phyloP scores from a whole-genome alignment of 345 rosid genomes.

The Acer saccharum region DNA sequence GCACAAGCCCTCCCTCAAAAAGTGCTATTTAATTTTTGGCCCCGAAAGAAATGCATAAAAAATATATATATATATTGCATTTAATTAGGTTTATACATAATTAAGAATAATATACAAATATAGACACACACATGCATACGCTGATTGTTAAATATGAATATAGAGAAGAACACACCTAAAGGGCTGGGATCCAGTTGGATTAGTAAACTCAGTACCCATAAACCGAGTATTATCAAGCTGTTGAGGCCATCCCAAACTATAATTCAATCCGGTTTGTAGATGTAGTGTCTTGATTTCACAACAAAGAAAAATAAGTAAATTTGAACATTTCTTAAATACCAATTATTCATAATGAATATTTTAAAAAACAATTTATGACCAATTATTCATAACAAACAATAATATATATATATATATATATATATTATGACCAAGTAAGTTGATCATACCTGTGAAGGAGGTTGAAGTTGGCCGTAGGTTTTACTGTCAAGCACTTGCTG shows the following conservation, averaged over 20 bases:
- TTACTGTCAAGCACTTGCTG: conserved; percentile 9
- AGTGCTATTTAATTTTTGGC: no score
- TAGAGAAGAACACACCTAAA: conserved; percentile 8
- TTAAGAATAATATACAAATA: not conserved
- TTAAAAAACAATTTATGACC: not conserved
- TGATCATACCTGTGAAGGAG: not conserved
- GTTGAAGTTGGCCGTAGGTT: not conserved
- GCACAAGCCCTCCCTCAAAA: no score
- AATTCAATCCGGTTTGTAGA: conserved; percentile 2
- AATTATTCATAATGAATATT: not conserved
- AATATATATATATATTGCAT: not conserved
- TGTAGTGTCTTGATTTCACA: not conserved
- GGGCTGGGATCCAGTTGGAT: not conserved
- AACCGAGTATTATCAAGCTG: not conserved
- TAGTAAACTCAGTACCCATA: not conserved
- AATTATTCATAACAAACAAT: not conserved
- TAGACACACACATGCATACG: no score
- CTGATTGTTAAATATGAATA: not conserved
- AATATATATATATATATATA: no score
- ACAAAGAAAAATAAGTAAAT: not conserved
- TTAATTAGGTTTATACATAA: not conserved
- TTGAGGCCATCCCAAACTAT: not conserved
- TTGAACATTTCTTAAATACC: not conserved
- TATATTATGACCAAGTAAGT: not conserved
- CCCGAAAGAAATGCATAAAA: not conserved